Evolutionary conservation across 1,284 basidiomycete genomes (phyloP).

Genomic region (Tetrapyrgos nigripes): DNA sequence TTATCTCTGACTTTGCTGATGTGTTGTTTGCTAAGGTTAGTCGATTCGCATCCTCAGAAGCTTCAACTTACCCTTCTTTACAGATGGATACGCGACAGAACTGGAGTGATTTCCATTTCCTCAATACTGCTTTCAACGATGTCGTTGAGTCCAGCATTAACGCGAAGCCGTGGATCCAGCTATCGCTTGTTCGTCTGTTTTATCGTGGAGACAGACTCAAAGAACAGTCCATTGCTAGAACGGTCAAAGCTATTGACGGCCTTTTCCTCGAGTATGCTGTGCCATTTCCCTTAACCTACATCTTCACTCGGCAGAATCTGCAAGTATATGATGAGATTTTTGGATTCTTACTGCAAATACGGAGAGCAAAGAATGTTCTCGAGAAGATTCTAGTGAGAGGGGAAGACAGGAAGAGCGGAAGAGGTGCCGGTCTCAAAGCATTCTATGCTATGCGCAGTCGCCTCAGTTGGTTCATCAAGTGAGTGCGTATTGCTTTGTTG

Average conservation of each 20-base stretch:
- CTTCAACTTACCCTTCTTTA: background rate
- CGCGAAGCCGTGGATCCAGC: constrained; percentile 65
- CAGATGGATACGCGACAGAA: constrained; percentile 75
- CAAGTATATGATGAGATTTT: constrained; percentile 76
- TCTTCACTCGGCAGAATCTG: constrained; percentile 69
- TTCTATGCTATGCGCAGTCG: constrained; percentile 79
- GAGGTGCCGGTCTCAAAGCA: constrained; percentile 57
- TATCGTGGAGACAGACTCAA: constrained; percentile 57
- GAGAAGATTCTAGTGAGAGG: constrained; percentile 72
- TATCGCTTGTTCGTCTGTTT: constrained; percentile 76
- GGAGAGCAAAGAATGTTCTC: constrained; percentile 72
- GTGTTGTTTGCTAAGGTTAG: constrained; percentile 74
- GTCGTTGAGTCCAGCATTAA: constrained; percentile 60
- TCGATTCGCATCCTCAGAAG: constrained; percentile 1
- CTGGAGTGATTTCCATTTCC: constrained; percentile 86
- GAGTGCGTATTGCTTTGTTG: constrained; percentile 35
- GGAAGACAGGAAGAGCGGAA: constrained; percentile 34
- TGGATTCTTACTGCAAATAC: constrained; percentile 78
- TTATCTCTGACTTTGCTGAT: constrained; percentile 76
- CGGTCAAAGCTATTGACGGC: constrained; percentile 69
- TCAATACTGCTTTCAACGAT: constrained; percentile 81
- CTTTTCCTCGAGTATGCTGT: constrained; percentile 77
- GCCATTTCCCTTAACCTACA: constrained; percentile 83
- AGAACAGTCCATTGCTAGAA: constrained; percentile 49
- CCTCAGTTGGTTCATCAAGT: constrained; percentile 87